Base-by-base conservation (phyloP, 2,329 filamentous ascomycete genomes). In the Aspergillus brunneoviolaceus region DNA sequence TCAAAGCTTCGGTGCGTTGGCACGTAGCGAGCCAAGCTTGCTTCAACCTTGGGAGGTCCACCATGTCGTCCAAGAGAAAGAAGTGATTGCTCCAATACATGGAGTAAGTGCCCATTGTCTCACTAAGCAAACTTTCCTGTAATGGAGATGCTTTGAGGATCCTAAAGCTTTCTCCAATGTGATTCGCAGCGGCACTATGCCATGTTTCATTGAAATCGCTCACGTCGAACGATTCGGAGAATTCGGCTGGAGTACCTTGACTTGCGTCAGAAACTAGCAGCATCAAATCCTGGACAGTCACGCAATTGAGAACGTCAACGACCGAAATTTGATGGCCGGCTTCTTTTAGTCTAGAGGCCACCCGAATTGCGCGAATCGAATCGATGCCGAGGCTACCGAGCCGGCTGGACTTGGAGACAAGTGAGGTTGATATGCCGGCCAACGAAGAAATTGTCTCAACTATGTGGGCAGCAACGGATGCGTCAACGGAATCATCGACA, bases 11-110 rank as follows among this genome's bases (percentile, higher is more conserved):
- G 0, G 73, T 71, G 11, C 67, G 67, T 29, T 59, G 60, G 35
- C 67, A 69, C 5, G 73, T 67, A 1, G 65, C 63, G 25, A 65
- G 58, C 76, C 77, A 79, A 6, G 77, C 71, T 7, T 69, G 62
- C 23, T 67, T 63, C 16, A 78, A 59, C 21, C 71, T 68, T 1
- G 54, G 29, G 4, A 69, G 33, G 55, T 78, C 72, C 3, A 77
- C 62, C 0, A 60, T 39, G 1, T 51, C 51, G 23, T 67, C 64
- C 19, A 78, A 67, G 10, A 67, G 64, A 55, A 78, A 76, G 33
- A 77, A 69, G 14, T 73, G 72, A 51, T 77, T 75, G 31, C 74
- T 74, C 76, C 76, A 79, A 61, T 79, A 78, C 50, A 74, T 69
- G 25, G 71, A 67, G 4, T 70, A 66, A 19, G 70, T 73, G 5